Evolutionary conservation across 495 filamentous ascomycete genomes (phyloP).

Genomic region (Pseudoneurospora amorphoporcata): DNA sequence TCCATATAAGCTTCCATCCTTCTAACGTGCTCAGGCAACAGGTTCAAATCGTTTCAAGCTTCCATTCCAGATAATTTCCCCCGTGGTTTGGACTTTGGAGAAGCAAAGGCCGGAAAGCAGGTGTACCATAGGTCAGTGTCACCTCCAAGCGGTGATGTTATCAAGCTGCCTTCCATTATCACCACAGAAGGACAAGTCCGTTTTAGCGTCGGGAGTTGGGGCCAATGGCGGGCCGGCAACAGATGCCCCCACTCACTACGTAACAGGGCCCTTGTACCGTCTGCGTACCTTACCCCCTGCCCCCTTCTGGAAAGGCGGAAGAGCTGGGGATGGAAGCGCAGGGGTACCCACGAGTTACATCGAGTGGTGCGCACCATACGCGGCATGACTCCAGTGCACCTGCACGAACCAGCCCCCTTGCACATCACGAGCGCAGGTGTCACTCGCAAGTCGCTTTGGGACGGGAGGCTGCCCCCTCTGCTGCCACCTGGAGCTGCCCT

Average conservation of each 20-base stretch:
- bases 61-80: too few species aligned
- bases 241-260: not conserved
- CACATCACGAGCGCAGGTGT: constrained; percentile 19
- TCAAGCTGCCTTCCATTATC: constrained; percentile 19
- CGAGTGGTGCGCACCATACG: not conserved
- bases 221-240: constrained; percentile 1
- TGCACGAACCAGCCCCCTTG: constrained; percentile 2
- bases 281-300: constrained; percentile 4
- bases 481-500: not conserved
- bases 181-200: constrained; percentile 10
- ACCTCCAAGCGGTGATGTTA: constrained; percentile 14
- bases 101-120: not conserved
- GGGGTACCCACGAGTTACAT: constrained; percentile 9
- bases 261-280: constrained; percentile 7
- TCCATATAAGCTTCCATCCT: not conserved
- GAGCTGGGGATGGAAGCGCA: not conserved
- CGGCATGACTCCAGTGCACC: not conserved
- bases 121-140: not conserved
- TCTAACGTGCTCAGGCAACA: not conserved
- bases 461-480: not conserved
- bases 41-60: too few species aligned
- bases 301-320: not conserved
- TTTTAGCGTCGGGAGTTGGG: constrained; percentile 8
- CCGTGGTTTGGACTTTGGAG: not conserved
- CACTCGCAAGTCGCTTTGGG: constrained; percentile 5